Percentiles rank a stretch among this genome's conserved stretches.
Conservation (phyloP, 2,329 filamentous ascomycete genomes). For the Tolypocladium album region DNA sequence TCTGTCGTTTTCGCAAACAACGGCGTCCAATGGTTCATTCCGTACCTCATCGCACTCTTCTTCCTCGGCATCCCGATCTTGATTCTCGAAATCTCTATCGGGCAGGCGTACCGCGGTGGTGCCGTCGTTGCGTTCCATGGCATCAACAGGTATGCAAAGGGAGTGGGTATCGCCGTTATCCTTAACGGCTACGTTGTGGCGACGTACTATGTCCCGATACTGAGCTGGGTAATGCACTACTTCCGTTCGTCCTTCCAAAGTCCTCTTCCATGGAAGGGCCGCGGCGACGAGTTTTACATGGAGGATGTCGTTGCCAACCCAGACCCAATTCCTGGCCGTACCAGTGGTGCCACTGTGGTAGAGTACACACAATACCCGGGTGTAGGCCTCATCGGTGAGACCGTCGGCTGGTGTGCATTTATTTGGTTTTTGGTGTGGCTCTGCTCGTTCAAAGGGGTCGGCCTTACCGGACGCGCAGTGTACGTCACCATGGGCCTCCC, state of each 20-base stretch:
- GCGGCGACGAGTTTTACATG: slow-evolving; percentile 29
- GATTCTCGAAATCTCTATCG: slow-evolving; percentile 52
- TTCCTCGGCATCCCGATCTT: slow-evolving; percentile 41
- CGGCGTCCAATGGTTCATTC: slow-evolving; percentile 46
- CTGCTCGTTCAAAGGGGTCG: slow-evolving; percentile 45
- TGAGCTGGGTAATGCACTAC: slow-evolving; percentile 46
- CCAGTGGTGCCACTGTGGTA: background rate
- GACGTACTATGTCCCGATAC: slow-evolving; percentile 42
- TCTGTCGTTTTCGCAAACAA: slow-evolving; percentile 46
- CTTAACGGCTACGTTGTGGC: slow-evolving; percentile 39
- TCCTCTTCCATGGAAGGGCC: slow-evolving; percentile 37
- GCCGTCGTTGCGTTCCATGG: slow-evolving; percentile 38
- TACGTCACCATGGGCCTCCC: slow-evolving; percentile 47
- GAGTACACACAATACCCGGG: slow-evolving; percentile 31
- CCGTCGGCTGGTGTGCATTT: slow-evolving; percentile 41
- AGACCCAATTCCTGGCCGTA: background rate
- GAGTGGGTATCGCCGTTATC: slow-evolving; percentile 37
- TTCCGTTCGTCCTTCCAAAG: slow-evolving; percentile 40
- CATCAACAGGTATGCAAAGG: slow-evolving; percentile 35
- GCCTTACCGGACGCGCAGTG: slow-evolving; percentile 41
- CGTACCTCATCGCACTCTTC: slow-evolving; percentile 38
- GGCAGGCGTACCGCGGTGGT: slow-evolving; percentile 47
- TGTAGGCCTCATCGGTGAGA: slow-evolving; percentile 35
- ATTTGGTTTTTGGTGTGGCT: slow-evolving; percentile 47
- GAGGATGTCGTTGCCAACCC: slow-evolving; percentile 24